Evolutionary conservation across 108 stramenopile genomes (phyloP).

Genomic region (Fistulifera pelliculosa): DNA sequence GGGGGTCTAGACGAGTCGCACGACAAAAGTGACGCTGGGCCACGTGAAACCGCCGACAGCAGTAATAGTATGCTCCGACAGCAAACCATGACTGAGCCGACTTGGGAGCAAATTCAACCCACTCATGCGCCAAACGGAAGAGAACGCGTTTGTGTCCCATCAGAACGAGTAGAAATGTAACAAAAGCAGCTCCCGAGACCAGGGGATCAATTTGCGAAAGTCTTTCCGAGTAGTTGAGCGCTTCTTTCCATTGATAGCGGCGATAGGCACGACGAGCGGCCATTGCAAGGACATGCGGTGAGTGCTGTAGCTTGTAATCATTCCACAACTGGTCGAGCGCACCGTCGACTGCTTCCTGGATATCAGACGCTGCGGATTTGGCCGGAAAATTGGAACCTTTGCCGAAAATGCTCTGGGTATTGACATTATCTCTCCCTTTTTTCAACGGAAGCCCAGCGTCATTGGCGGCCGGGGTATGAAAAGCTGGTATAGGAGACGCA

Average conservation of each 20-base stretch:
- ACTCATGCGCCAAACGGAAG: slow-evolving; percentile 87
- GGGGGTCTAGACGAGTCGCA: slow-evolving; percentile 75
- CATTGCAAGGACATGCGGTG: slow-evolving; percentile 63
- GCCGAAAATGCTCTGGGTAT: too few species aligned
- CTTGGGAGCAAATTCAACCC: slow-evolving; percentile 84
- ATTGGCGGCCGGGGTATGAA: too few species aligned
- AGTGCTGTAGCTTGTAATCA: slow-evolving; percentile 45
- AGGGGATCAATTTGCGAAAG: slow-evolving; percentile 60
- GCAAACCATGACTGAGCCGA: slow-evolving; percentile 85
- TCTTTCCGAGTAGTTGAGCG: slow-evolving; percentile 53
- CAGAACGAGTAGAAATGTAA: slow-evolving; percentile 71
- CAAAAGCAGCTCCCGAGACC: slow-evolving; percentile 37
- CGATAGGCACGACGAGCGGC: slow-evolving; percentile 68
- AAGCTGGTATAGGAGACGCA: too few species aligned
- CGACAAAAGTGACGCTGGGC: slow-evolving; percentile 91
- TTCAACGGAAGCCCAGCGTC: too few species aligned
- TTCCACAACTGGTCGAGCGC: slow-evolving; percentile 52
- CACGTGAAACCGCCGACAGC: slow-evolving; percentile 76
- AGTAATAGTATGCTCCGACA: slow-evolving; percentile 90
- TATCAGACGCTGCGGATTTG: neutral
- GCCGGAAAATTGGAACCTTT: slow-evolving; percentile 5
- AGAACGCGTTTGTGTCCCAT: slow-evolving; percentile 75
- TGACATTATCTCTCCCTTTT: too few species aligned
- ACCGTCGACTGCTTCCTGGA: slow-evolving; percentile 30
- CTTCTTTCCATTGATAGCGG: slow-evolving; percentile 41